Percentiles rank a stretch among this genome's conserved stretches.
Conservation (phyloP, 2,329 filamentous ascomycete species). For the Aspergillus brunneoviolaceus region DNA sequence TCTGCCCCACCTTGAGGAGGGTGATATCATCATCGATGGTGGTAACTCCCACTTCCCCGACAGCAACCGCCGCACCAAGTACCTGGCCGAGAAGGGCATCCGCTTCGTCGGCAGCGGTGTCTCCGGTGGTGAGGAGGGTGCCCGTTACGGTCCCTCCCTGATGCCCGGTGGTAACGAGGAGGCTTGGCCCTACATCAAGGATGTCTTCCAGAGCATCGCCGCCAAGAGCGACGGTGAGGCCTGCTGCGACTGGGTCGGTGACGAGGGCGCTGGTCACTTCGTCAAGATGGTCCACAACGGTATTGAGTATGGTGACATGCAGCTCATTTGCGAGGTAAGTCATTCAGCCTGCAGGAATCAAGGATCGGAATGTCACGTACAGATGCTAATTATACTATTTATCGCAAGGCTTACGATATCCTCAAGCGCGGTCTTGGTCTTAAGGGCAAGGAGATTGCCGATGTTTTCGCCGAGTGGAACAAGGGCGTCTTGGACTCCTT, state of each 20-base stretch:
- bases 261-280: slow-evolving; percentile 99
- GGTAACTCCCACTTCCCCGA: slow-evolving; percentile 99
- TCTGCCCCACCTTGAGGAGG: slow-evolving; percentile 75
- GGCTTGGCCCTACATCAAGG: slow-evolving; percentile 97
- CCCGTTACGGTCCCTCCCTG: slow-evolving; percentile 91
- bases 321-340: slow-evolving; percentile 95
- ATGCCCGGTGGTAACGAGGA: slow-evolving; percentile 99
- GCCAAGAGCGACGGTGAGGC: slow-evolving; percentile 97
- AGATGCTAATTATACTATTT: neutral
- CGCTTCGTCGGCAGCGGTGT: slow-evolving; percentile 96
- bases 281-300: slow-evolving; percentile 99
- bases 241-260: slow-evolving; percentile 99
- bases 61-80: slow-evolving; percentile 93
- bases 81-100: slow-evolving; percentile 83
- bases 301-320: slow-evolving; percentile 99
- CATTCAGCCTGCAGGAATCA: neutral
- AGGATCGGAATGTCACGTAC: neutral
- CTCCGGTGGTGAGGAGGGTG: slow-evolving; percentile 98
- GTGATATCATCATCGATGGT: slow-evolving; percentile 99
- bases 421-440: slow-evolving; percentile 97
- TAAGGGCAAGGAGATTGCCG: slow-evolving; percentile 89
- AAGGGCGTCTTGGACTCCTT: slow-evolving; percentile 98
- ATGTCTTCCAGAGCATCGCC: slow-evolving; percentile 95
- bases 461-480: slow-evolving; percentile 95
- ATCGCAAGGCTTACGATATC: slow-evolving; percentile 87